Conservation (phyloP, 495 filamentous ascomycete species). For the Friedmanniomyces simplex region DNA sequence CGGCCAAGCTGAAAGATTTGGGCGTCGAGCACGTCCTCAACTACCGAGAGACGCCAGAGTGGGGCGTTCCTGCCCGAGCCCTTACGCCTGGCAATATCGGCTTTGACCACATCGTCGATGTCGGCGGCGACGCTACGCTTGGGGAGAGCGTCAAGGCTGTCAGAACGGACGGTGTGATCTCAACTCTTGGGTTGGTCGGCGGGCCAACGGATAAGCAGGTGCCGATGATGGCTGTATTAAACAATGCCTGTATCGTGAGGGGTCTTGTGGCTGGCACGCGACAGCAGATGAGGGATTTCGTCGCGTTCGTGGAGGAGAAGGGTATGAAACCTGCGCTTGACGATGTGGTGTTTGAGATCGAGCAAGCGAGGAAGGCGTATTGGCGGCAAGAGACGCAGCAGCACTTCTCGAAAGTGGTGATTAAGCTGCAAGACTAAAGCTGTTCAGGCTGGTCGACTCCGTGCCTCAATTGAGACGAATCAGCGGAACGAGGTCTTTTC, state of each 20-base stretch:
- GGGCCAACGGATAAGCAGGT: neutral
- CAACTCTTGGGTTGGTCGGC: neutral
- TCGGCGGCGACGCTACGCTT: slow-evolving; percentile 1
- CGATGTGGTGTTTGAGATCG: slow-evolving; percentile 5
- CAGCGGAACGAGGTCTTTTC: too few species aligned
- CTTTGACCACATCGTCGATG: slow-evolving; percentile 3
- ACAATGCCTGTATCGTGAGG: neutral
- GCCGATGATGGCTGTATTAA: slow-evolving; percentile 3
- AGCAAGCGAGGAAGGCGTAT: neutral
- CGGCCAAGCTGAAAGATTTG: slow-evolving; percentile 29
- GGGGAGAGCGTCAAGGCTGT: slow-evolving; percentile 1
- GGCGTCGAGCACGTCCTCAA: slow-evolving; percentile 37
- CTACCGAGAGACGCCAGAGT: slow-evolving; percentile 34
- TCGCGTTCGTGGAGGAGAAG: slow-evolving; percentile 4
- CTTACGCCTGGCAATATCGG: neutral
- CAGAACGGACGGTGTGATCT: neutral
- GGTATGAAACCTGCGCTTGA: neutral
- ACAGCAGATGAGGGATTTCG: slow-evolving; percentile 1
- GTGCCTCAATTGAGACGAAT: too few species aligned
- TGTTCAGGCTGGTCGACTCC: neutral
- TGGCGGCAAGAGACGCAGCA: neutral
- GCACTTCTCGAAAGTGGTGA: slow-evolving; percentile 4
- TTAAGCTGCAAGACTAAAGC: neutral
- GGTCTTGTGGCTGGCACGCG: neutral
- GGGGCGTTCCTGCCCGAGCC: slow-evolving; percentile 20